These are phyloP conservation scores for Beta macrorhiza DNA, from an alignment of 179 eudicot genomes.

Conservation along the genomic window DNA sequence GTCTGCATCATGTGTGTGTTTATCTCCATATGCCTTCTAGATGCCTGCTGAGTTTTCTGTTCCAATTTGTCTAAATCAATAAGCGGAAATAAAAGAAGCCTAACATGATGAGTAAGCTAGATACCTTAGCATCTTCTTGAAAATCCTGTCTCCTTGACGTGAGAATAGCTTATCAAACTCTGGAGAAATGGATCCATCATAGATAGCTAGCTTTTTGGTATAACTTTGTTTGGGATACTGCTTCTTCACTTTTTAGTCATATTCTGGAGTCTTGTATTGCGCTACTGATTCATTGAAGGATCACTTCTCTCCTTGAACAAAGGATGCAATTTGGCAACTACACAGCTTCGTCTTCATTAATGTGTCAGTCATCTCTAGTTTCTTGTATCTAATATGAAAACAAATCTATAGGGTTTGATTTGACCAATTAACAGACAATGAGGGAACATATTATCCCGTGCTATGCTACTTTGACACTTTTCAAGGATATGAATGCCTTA, in stretches of 20 bases:
- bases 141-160: background rate
- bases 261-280: background rate
- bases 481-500: no score
- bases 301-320: background rate
- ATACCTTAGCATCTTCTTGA: background rate
- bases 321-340: background rate
- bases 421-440: background rate
- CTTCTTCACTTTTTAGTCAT: background rate
- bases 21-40: constrained; percentile 1
- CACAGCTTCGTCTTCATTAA: background rate
- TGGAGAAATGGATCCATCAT: background rate
- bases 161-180: background rate
- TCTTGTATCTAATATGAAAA: background rate
- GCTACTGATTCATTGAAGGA: background rate
- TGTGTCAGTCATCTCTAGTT: background rate
- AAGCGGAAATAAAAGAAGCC: background rate
- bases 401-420: background rate
- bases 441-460: background rate
- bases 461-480: background rate
- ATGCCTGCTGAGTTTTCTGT: constrained; percentile 1
- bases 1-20: background rate
- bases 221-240: background rate
- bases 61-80: background rate
- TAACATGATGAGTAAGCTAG: background rate
- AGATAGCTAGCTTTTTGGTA: background rate